These are phyloP conservation scores for Tetrapisispora fleetii DNA, from an alignment of 805 yeast species.

Conservation along the genomic window DNA sequence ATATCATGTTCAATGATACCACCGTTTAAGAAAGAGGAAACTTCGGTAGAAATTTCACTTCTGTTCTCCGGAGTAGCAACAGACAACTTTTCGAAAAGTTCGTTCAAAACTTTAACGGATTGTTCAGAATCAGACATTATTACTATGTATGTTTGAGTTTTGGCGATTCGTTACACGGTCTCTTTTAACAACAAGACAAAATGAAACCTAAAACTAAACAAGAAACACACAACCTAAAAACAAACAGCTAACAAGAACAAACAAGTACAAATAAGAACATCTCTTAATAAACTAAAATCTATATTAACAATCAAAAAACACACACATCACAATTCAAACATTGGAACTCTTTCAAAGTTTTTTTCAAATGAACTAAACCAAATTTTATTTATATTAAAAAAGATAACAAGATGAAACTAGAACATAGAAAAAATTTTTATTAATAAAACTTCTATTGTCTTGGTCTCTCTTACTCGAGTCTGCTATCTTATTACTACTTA, in stretches of 20 bases:
- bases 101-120: slow-evolving; percentile 69
- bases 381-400: no score
- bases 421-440: no score
- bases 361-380: no score
- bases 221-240: neutral
- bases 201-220: neutral
- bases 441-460: no score
- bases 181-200: neutral
- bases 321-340: no score
- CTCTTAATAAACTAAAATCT: no score
- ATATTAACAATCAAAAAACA: no score
- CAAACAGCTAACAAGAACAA: neutral
- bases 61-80: slow-evolving; percentile 81
- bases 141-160: slow-evolving; percentile 7
- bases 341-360: no score
- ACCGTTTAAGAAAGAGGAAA: slow-evolving; percentile 89
- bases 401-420: no score
- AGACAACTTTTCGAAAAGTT: slow-evolving; percentile 84
- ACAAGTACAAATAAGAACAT: no score
- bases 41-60: slow-evolving; percentile 76
- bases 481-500: no score
- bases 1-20: slow-evolving; percentile 97
- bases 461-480: no score
- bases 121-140: slow-evolving; percentile 39
- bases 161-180: slow-evolving; percentile 11